These are phyloP conservation scores for Talaromyces ruber DNA, from an alignment of 495 filamentous ascomycete genomes.

Conservation along the genomic window DNA sequence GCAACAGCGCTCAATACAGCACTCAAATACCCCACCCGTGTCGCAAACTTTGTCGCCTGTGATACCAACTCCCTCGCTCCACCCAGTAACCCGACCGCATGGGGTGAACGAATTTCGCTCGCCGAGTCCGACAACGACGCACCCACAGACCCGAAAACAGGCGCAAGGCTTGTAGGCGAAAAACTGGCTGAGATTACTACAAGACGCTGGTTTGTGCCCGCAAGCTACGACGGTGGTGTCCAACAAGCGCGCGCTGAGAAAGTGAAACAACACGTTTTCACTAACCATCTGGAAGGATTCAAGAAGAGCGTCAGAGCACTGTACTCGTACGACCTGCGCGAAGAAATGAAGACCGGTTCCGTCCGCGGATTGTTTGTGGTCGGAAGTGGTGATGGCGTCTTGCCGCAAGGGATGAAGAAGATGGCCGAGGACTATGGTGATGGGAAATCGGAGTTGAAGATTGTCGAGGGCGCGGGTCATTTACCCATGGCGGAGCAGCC, in stretches of 20 bases:
- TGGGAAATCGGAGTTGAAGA: conserved; percentile 42
- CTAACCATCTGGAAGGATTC: conserved; percentile 63
- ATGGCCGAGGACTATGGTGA: conserved; percentile 43
- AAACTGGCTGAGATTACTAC: conserved; percentile 60
- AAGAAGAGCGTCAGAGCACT: conserved; percentile 60
- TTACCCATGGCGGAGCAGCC: conserved; percentile 78
- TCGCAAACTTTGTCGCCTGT: conserved; percentile 60
- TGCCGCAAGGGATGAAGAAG: conserved; percentile 69
- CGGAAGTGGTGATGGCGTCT: conserved; percentile 62
- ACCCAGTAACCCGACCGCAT: conserved; percentile 62
- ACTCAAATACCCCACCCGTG: conserved; percentile 50
- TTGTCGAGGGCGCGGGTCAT: conserved; percentile 63
- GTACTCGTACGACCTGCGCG: conserved; percentile 65
- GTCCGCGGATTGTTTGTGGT: conserved; percentile 61
- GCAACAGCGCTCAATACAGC: conserved; percentile 64
- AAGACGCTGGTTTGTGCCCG: conserved; percentile 62
- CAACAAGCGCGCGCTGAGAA: conserved; percentile 39
- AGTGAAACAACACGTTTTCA: conserved; percentile 51
- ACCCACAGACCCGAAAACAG: conserved; percentile 5
- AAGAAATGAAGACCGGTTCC: conserved; percentile 46
- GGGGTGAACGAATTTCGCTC: conserved; percentile 67
- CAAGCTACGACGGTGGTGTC: conserved; percentile 41
- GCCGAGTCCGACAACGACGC: conserved; percentile 39
- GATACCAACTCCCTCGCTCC: conserved; percentile 66
- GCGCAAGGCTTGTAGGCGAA: conserved; percentile 42